Conservation (phyloP, 768 basidiomycete genomes). For the Suillus discolor region DNA sequence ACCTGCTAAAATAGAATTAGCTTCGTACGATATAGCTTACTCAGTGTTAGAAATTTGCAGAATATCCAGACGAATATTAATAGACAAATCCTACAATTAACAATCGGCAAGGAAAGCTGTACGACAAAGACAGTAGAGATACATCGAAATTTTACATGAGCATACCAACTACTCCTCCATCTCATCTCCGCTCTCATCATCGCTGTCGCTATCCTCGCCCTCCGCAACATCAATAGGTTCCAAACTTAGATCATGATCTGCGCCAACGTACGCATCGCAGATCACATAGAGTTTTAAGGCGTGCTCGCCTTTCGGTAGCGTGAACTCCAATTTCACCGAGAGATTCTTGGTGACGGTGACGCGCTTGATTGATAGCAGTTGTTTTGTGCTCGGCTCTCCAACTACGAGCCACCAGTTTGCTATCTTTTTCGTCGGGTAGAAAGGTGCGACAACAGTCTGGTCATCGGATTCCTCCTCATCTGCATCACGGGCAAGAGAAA, state of each 20-base stretch:
- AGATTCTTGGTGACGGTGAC: constrained; percentile 79
- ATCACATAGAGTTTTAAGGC: constrained; percentile 86
- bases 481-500: constrained; percentile 77
- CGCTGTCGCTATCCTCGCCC: constrained; percentile 85
- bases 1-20: background rate
- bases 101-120: background rate
- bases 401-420: constrained; percentile 98
- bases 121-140: background rate
- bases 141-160: background rate
- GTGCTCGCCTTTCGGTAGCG: constrained; percentile 82
- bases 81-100: background rate
- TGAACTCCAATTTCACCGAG: constrained; percentile 87
- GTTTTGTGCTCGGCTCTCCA: constrained; percentile 78
- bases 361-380: constrained; percentile 82
- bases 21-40: background rate
- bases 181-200: constrained; percentile 70
- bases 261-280: constrained; percentile 89
- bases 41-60: background rate
- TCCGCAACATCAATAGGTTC: constrained; percentile 87
- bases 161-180: constrained; percentile 47
- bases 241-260: constrained; percentile 88
- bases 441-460: constrained; percentile 89
- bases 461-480: constrained; percentile 77
- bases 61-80: background rate
- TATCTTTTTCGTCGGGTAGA: constrained; percentile 88